Evolutionary conservation across 2,329 filamentous ascomycete species (phyloP).

Genomic region (Exophiala phaeomuriformis): DNA sequence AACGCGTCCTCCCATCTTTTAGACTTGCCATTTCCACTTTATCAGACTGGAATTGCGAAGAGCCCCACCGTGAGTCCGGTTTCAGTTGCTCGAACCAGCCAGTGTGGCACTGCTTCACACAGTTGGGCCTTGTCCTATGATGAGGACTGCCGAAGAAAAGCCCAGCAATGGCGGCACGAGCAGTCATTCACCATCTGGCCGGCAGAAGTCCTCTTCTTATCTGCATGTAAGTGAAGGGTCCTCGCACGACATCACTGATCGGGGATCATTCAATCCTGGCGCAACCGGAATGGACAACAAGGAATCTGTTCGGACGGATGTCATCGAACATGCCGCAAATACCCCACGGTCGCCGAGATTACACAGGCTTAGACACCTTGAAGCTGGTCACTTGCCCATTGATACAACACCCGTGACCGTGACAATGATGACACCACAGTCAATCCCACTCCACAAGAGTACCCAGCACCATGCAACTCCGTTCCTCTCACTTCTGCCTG

Average conservation of each 20-base stretch:
- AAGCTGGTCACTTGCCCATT: neutral
- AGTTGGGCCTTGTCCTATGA: neutral
- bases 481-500: conserved; percentile 14
- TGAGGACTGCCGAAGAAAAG: neutral
- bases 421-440: neutral
- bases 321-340: neutral
- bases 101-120: too few species aligned
- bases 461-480: conserved; percentile 1
- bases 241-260: neutral
- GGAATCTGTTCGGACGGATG: neutral
- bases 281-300: neutral
- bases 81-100: too few species aligned
- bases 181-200: neutral
- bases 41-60: too few species aligned
- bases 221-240: neutral
- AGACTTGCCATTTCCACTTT: too few species aligned
- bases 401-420: neutral
- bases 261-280: neutral
- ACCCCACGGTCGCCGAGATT: neutral
- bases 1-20: neutral
- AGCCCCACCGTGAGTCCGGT: too few species aligned
- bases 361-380: neutral
- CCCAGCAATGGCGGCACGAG: neutral
- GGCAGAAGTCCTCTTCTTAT: neutral
- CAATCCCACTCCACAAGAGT: neutral